Evolutionary conservation across 2,329 filamentous ascomycete species (phyloP), one percentile per base, ranked within the genome.

Genomic region (Pyrenophora graminea): DNA sequence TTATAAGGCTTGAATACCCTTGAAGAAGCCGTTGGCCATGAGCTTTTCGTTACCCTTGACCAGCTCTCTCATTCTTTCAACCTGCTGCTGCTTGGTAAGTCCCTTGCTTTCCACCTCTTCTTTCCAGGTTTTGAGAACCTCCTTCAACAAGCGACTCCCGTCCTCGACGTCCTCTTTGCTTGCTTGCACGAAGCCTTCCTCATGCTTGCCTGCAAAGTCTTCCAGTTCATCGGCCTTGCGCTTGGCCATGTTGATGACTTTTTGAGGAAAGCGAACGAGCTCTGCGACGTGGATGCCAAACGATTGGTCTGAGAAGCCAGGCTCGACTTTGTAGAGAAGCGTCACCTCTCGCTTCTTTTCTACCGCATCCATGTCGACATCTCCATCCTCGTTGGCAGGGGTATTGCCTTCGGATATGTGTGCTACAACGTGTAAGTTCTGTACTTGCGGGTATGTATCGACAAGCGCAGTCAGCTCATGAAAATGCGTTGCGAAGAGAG

Each of bases 161-260:
- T 93, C 85, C 64, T 96, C 91, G 0, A 97, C 89, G 61, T 99
- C 91, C 58, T 91, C 83, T 66, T 91, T 91, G 58, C 83, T 88
- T 9, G 66, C 70, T 12, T 69, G 62, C 34, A 69, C 69, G 39
- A 63, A 73, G 2, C 65, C 64, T 17, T 74, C 80, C 55, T 89
- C 86, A 63, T 90, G 85, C 76, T 91, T 92, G 43, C 84, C 84
- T 0, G 89, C 89, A 66, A 99, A 99, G 72, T 99, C 94, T 73
- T 99, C 94, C 31, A 99, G 81, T 79, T 99, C 95, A 73, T 97
- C 94, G 0, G 94, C 94, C 78, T 99, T 99, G 63, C 94, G 85
- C 77, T 96, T 96, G n/a, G 94, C 94, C 95, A 99, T 99, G 58
- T 91, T 91, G 54, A 99, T 89, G 13, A 99, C 95, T 77, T 99